Evolutionary conservation across 2,329 filamentous ascomycete genomes (phyloP).

Genomic region (Penicillium sp.): DNA sequence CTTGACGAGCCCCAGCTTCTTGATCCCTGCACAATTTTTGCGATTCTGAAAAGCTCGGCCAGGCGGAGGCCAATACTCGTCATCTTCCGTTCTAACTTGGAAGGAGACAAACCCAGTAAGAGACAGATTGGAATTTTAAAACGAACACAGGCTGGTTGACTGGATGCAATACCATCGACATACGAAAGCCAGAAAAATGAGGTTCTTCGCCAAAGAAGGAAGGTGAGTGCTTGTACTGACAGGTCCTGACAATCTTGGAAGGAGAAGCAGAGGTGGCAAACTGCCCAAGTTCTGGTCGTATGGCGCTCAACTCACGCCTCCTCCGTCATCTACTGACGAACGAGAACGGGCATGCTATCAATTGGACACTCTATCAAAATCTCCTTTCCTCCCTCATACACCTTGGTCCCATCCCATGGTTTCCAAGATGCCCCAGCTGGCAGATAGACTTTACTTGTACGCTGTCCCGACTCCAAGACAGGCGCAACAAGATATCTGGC

Average conservation of each 20-base stretch:
- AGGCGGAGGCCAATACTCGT: not conserved
- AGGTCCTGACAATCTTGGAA: not conserved
- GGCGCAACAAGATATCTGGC: slow-evolving; percentile 60
- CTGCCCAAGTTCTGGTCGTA: no score
- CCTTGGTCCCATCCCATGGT: slow-evolving; percentile 35
- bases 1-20: not conserved
- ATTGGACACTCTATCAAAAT: slow-evolving; percentile 49
- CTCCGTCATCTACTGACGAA: slow-evolving; percentile 12
- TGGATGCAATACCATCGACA: not conserved
- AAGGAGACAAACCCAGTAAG: not conserved
- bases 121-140: not conserved
- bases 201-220: not conserved
- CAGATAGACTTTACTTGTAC: slow-evolving; percentile 53
- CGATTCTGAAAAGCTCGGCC: not conserved
- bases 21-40: not conserved
- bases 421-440: slow-evolving; percentile 52
- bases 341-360: slow-evolving; percentile 52
- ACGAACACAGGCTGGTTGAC: not conserved
- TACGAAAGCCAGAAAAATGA: not conserved
- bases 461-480: slow-evolving; percentile 53
- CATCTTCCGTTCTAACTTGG: slow-evolving; percentile 2
- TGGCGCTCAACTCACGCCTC: no score
- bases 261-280: no score
- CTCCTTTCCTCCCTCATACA: slow-evolving; percentile 41
- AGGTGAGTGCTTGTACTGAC: not conserved